Evolutionary conservation across 2,329 filamentous ascomycete genomes (phyloP).

Genomic region (Pyrenophora teres): DNA sequence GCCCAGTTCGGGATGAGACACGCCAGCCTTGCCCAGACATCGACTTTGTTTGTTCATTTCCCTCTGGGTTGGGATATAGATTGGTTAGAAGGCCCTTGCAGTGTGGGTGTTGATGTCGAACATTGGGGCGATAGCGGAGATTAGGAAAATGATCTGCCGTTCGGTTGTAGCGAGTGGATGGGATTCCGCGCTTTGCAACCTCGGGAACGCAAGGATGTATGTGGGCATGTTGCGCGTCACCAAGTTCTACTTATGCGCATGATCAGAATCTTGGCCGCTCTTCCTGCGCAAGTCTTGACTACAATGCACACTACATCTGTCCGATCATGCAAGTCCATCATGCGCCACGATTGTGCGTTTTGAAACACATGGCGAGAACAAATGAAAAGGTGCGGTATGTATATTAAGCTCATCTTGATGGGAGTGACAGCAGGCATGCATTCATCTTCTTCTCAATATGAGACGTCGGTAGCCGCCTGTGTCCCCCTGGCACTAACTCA

Average conservation of each 20-base stretch:
- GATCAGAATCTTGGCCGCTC: no score
- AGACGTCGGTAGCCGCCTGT: conserved; percentile 5
- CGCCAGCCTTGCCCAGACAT: conserved; percentile 15
- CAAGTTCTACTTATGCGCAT: neutral
- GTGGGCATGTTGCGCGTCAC: conserved; percentile 4
- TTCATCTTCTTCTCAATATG: conserved; percentile 1
- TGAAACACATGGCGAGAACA: conserved; percentile 5
- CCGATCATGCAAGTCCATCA: no score
- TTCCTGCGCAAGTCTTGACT: no score
- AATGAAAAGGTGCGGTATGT: neutral
- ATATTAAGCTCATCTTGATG: conserved; percentile 13
- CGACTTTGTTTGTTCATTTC: conserved; percentile 5
- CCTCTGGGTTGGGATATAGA: conserved; percentile 1
- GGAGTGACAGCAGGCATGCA: conserved; percentile 9
- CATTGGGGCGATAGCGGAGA: conserved; percentile 12
- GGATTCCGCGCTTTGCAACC: no score
- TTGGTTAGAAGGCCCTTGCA: conserved; percentile 8
- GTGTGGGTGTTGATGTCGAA: neutral
- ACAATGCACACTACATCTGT: neutral
- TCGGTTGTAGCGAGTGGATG: neutral
- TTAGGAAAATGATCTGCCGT: conserved; percentile 9
- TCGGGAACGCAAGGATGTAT: neutral
- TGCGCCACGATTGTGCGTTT: neutral
- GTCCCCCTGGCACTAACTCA: conserved; percentile 1
- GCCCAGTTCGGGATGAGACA: conserved; percentile 7